Evolutionary conservation across 495 filamentous ascomycete species (phyloP), one percentile per base, ranked within the genome.

Genomic region (Neurospora terricola): DNA sequence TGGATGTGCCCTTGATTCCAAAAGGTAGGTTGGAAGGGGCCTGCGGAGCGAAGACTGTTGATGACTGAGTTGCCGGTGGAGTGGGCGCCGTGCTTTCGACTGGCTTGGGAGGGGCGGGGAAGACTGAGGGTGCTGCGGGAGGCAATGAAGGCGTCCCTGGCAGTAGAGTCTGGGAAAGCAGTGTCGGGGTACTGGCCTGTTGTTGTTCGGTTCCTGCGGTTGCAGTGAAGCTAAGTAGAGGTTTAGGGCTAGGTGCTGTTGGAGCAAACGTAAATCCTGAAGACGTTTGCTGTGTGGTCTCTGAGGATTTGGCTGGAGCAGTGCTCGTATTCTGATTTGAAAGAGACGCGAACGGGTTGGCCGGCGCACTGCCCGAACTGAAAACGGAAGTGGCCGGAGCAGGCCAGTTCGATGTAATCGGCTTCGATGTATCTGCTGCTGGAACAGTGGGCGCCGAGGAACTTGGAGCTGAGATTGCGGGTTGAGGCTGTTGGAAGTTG

Each of bases 11-110:
- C 37, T 48, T 48, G 68, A 11, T 4, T 14, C 70, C 16, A 7
- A 48, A 30, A 12, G 73, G 38, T 14, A 30, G 2, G 27, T 21
- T 16, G 4, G 21, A 38, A 18, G 38, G 21, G 8, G 69, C 12
- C 16, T 72, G 72, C 37, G 74, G 42, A 27, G 69, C 71, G 16
- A 73, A 59, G 1, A 69, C 30, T 14, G 73, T 73, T 16, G 74
- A 71, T 11, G 59, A 72, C n/a, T 71, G 39, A 37, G 74, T 34
- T 9, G 69, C 16, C 1, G 69, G 37, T 66, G 23, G 54, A 66
- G 27, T 5, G 30, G 54, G 54, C 6, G 54, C 27, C 27, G 54
- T 66, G 6, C 54, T 66, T 9, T 66, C 27, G 27, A 34, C 54
- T 30, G 54, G 54, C 27, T 66, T 34, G 30, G 27, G 14, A 34